Percentiles rank a stretch among this genome's conserved stretches.
phyloP scores from a whole-genome alignment of 805 yeast genomes.

The Pichia sporocuriosa region DNA sequence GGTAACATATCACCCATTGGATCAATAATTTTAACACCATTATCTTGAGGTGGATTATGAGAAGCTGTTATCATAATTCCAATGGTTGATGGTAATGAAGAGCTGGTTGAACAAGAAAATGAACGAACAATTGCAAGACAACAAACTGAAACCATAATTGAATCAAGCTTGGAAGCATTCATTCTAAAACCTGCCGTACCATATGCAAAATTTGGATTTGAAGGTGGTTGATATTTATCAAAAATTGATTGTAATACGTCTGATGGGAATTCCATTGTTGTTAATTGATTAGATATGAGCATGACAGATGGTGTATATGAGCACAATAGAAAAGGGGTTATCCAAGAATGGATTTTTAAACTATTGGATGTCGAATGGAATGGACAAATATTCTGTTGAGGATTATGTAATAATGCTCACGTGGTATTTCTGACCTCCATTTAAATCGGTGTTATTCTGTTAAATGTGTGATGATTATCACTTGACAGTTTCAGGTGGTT shows the following conservation, averaged over 20 bases:
- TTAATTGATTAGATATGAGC: no score
- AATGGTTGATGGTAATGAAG: slow-evolving; percentile 38
- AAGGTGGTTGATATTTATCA: slow-evolving; percentile 39
- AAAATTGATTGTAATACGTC: slow-evolving; percentile 13
- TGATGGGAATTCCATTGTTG: slow-evolving; percentile 6
- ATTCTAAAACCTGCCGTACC: slow-evolving; percentile 98
- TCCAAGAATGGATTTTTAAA: no score
- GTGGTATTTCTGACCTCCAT: no score
- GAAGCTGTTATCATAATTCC: slow-evolving; percentile 98
- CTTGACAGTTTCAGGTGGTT: no score
- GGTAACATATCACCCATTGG: slow-evolving; percentile 89
- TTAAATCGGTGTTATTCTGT: no score
- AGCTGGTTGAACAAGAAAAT: slow-evolving; percentile 46
- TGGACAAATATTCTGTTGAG: no score
- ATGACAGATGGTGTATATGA: no score
- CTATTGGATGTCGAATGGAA: background rate
- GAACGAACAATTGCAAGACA: slow-evolving; percentile 79
- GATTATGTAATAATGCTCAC: no score
- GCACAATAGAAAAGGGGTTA: background rate
- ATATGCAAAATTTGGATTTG: slow-evolving; percentile 45
- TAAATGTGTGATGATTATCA: no score
- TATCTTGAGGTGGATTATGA: slow-evolving; percentile 87
- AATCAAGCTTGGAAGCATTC: slow-evolving; percentile 60
- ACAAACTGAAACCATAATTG: slow-evolving; percentile 80
- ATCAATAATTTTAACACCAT: slow-evolving; percentile 90